phyloP scores from a whole-genome alignment of 2,329 filamentous ascomycete genomes.

The Aureobasidium namibiae region DNA sequence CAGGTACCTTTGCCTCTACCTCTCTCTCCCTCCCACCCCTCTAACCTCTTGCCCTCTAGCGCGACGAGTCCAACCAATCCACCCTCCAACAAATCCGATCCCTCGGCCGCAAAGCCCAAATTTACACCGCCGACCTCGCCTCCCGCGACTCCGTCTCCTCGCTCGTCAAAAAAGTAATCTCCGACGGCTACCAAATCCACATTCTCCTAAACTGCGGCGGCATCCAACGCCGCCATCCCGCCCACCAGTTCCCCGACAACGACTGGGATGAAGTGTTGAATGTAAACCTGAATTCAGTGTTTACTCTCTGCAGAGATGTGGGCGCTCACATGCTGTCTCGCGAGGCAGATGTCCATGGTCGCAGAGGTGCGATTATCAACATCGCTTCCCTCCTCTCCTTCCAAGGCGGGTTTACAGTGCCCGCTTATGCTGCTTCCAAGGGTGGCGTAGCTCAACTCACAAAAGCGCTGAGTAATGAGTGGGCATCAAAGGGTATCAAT shows the following conservation, averaged over 20 bases:
- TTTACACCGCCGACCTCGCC: conserved; percentile 64
- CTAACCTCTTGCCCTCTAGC: no score
- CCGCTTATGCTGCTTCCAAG: conserved; percentile 80
- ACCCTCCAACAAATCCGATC: conserved; percentile 57
- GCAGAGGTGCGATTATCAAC: conserved; percentile 71
- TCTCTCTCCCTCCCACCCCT: conserved; percentile 2
- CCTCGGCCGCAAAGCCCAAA: conserved; percentile 56
- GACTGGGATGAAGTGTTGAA: conserved; percentile 79
- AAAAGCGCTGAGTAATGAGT: conserved; percentile 80
- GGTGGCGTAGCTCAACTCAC: conserved; percentile 78
- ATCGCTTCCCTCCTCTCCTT: conserved; percentile 73
- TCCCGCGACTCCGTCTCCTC: conserved; percentile 51
- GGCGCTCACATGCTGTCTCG: conserved; percentile 69
- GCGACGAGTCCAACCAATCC: conserved; percentile 44
- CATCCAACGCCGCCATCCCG: conserved; percentile 71
- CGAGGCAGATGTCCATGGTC: conserved; percentile 38
- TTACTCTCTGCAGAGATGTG: conserved; percentile 67
- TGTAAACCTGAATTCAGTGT: conserved; percentile 78
- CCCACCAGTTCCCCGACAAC: conserved; percentile 63
- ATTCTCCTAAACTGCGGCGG: conserved; percentile 83
- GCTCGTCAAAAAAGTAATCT: conserved; percentile 54
- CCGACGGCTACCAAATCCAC: conserved; percentile 56
- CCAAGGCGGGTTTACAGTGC: conserved; percentile 81
- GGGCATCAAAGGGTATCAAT: conserved; percentile 67
- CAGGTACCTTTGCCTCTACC: conserved; percentile 29